Percentiles rank a stretch among this genome's conserved stretches.
These are phyloP conservation scores for Trichoderma asperellum DNA, from an alignment of 2,329 filamentous ascomycete species.

Conservation along the genomic window DNA sequence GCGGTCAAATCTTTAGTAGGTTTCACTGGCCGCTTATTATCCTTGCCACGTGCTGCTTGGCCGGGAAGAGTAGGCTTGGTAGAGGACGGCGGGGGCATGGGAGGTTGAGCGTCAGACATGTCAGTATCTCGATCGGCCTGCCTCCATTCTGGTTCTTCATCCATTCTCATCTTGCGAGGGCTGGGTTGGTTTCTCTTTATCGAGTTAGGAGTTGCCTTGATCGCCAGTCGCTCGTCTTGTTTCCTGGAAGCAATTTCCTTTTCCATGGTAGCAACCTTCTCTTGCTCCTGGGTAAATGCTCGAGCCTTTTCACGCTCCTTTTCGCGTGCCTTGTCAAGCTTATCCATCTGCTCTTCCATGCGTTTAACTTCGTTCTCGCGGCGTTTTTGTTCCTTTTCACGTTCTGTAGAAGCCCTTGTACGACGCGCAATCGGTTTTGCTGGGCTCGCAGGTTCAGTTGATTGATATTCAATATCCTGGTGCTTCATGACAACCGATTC, in stretches of 20 bases:
- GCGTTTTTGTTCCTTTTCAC: slow-evolving; percentile 67
- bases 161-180: slow-evolving; percentile 54
- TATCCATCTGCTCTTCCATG: slow-evolving; percentile 62
- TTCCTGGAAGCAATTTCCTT: slow-evolving; percentile 57
- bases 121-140: slow-evolving; percentile 52
- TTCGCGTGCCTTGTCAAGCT: slow-evolving; percentile 68
- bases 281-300: slow-evolving; percentile 61
- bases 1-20: slow-evolving; percentile 61
- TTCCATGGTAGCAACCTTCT: slow-evolving; percentile 58
- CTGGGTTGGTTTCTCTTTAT: slow-evolving; percentile 48
- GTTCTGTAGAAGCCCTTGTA: slow-evolving; percentile 62
- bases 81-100: slow-evolving; percentile 64
- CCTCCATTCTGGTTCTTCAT: slow-evolving; percentile 39
- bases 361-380: slow-evolving; percentile 67
- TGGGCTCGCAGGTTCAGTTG: slow-evolving; percentile 45
- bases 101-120: slow-evolving; percentile 59
- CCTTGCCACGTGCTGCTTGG: slow-evolving; percentile 54
- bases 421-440: slow-evolving; percentile 50
- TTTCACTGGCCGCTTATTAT: slow-evolving; percentile 63
- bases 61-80: slow-evolving; percentile 55
- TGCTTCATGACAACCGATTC: slow-evolving; percentile 48
- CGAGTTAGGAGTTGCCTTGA: slow-evolving; percentile 50
- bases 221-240: slow-evolving; percentile 51
- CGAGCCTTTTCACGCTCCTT: slow-evolving; percentile 72
- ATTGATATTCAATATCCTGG: slow-evolving; percentile 34